These are phyloP conservation scores for Gyrodon lividus DNA, from an alignment of 768 basidiomycete species.

Conservation along the genomic window DNA sequence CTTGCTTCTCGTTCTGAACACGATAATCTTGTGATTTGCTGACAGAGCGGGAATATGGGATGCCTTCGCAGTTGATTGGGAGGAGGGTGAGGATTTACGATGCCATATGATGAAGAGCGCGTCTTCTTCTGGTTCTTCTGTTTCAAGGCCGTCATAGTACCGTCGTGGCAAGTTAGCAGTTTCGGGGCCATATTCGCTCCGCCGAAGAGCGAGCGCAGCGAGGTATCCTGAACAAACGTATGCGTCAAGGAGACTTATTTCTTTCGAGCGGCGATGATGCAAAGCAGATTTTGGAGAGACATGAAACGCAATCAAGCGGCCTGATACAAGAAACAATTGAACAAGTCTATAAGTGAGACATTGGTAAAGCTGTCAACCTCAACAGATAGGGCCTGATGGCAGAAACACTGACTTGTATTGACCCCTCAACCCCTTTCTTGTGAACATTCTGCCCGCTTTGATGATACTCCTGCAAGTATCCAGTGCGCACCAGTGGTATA, in stretches of 20 bases:
- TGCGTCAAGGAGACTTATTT: slow-evolving; percentile 65
- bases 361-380: background rate
- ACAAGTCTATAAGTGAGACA: slow-evolving; percentile 46
- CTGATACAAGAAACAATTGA: slow-evolving; percentile 73
- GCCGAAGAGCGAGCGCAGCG: slow-evolving; percentile 63
- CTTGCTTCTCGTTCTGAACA: slow-evolving; percentile 76
- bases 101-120: slow-evolving; percentile 82
- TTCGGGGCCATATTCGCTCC: slow-evolving; percentile 61
- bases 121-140: slow-evolving; percentile 85
- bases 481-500: slow-evolving; percentile 89
- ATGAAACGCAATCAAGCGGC: slow-evolving; percentile 71
- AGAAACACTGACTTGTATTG: slow-evolving; percentile 67
- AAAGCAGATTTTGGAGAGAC: slow-evolving; percentile 58
- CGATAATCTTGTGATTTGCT: slow-evolving; percentile 55
- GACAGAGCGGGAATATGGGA: slow-evolving; percentile 48
- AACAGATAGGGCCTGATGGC: too few species aligned
- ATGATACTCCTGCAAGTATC: slow-evolving; percentile 75
- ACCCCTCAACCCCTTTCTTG: slow-evolving; percentile 66
- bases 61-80: background rate
- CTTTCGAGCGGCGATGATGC: slow-evolving; percentile 53
- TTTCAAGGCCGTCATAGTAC: slow-evolving; percentile 89
- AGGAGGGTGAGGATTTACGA: slow-evolving; percentile 36
- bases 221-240: slow-evolving; percentile 89
- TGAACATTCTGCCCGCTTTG: slow-evolving; percentile 71
- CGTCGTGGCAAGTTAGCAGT: slow-evolving; percentile 57